phyloP scores from a whole-genome alignment of 1,284 basidiomycete genomes.

The Austroboletus olivaceoglutinosus region DNA sequence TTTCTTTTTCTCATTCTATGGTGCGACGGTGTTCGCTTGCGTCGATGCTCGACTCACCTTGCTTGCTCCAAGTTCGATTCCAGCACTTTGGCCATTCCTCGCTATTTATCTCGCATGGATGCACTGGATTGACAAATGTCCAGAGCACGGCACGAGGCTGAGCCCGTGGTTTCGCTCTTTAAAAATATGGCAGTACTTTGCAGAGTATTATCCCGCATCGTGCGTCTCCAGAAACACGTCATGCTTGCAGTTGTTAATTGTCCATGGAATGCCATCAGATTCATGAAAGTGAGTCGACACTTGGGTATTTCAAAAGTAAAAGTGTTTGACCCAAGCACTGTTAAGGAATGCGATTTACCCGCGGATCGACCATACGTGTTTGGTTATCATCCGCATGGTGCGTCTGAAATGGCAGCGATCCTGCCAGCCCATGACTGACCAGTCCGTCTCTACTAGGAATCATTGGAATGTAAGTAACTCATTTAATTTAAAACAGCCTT shows the following conservation, averaged over 20 bases:
- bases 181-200: conserved; percentile 81
- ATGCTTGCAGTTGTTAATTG: background rate
- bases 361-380: conserved; percentile 93
- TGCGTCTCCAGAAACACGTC: conserved; percentile 44
- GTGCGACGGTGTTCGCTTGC: conserved; percentile 46
- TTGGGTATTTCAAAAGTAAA: background rate
- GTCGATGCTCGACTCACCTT: conserved; percentile 2
- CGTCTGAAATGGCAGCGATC: conserved; percentile 20
- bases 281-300: conserved; percentile 25
- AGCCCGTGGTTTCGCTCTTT: conserved; percentile 75
- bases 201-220: conserved; percentile 91
- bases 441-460: conserved; percentile 56
- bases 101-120: conserved; percentile 85
- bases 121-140: conserved; percentile 71
- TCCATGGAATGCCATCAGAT: conserved; percentile 6
- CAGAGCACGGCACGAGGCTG: conserved; percentile 75
- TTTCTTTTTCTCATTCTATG: conserved; percentile 76
- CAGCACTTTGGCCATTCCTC: conserved; percentile 84
- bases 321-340: background rate
- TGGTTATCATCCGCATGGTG: conserved; percentile 95
- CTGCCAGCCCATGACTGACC: background rate
- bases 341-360: conserved; percentile 83
- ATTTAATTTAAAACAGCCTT: background rate
- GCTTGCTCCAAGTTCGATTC: conserved; percentile 68
- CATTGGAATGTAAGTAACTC: conserved; percentile 78